Evolutionary conservation across 176 grass and related monocot genomes (phyloP), one percentile per base, ranked within the genome.

Genomic region (Secale cereale): DNA sequence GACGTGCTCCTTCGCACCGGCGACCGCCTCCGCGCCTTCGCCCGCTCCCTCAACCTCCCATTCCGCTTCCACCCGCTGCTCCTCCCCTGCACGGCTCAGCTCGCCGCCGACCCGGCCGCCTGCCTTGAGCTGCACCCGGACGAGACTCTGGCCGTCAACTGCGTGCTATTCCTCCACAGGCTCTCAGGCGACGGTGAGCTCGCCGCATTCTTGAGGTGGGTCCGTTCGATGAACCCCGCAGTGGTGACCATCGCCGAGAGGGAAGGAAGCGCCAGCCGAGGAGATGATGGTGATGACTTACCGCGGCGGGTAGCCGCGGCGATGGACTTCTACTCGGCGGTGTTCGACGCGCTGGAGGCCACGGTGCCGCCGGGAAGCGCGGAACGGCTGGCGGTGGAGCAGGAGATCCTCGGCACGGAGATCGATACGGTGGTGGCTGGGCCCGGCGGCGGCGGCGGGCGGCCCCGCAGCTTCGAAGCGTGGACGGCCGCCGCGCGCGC

Each of bases 281-380:
- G 36, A 30, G 79, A 19, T 22, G 61, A 39, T 25, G 19, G 14
- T 71, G 37, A 25, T 23, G 60, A 82, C 11, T 81, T 90, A 11
- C 89, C 69, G 35, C 76, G 69, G 45, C 69, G 85, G 29, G 85
- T 80, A 48, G 76, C 75, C 12, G 91, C 86, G 48, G 86, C 91
- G 20, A 81, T 95, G 77, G 93, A 92, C 29, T 92, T 89, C 88
- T 98, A 98, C 85, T 79, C 91, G 27, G 86, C 88, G 14, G 89
- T 94, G 84, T 98, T 98, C 86, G 93, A 98, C 36, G 89, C 93
- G 2, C 88, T 98, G 36, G 96, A 98, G 67, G 93, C 93, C 41
- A 98, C 91, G 41, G 85, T 82, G 37, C 93, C 93, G n/a, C 93
- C 96, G 61, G 85, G 90, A 2, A 95, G 91, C 79, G 81, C 70